Conservation (phyloP, 805 yeast genomes). For the Brettanomyces sp. region DNA sequence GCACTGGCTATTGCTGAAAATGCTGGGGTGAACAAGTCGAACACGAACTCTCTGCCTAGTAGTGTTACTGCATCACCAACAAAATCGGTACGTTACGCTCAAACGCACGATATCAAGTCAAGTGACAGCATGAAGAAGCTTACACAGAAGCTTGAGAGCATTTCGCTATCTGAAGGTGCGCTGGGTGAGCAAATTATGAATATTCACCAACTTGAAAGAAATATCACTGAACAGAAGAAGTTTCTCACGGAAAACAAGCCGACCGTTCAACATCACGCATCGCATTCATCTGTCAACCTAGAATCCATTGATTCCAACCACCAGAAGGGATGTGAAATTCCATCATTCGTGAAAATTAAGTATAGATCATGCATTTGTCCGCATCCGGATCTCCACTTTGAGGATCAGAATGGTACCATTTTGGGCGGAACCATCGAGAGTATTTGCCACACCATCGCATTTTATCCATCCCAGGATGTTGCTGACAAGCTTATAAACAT, state of each 20-base stretch:
- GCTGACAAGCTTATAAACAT: conserved; percentile 36
- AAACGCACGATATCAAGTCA: background rate
- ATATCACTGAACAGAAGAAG: background rate
- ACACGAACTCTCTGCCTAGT: background rate
- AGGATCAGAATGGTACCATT: conserved; percentile 33
- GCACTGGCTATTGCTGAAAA: background rate
- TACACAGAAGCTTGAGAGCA: background rate
- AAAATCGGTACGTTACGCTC: too few relatives aligned
- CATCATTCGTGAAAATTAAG: background rate
- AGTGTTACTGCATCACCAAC: background rate
- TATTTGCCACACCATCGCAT: conserved; percentile 64
- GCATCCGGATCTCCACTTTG: conserved; percentile 53
- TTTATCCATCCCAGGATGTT: conserved; percentile 31
- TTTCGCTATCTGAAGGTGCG: background rate
- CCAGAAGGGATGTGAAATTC: background rate
- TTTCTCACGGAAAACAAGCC: too few relatives aligned
- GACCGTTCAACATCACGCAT: background rate
- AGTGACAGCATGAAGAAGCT: background rate
- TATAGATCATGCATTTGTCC: conserved; percentile 36
- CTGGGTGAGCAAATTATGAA: background rate
- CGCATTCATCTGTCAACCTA: background rate
- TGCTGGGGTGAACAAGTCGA: background rate
- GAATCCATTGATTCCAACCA: background rate
- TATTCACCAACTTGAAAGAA: background rate
- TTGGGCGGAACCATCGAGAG: conserved; percentile 58